Conservation (phyloP, 2,329 filamentous ascomycete genomes). For the Monosporascus ibericus region DNA sequence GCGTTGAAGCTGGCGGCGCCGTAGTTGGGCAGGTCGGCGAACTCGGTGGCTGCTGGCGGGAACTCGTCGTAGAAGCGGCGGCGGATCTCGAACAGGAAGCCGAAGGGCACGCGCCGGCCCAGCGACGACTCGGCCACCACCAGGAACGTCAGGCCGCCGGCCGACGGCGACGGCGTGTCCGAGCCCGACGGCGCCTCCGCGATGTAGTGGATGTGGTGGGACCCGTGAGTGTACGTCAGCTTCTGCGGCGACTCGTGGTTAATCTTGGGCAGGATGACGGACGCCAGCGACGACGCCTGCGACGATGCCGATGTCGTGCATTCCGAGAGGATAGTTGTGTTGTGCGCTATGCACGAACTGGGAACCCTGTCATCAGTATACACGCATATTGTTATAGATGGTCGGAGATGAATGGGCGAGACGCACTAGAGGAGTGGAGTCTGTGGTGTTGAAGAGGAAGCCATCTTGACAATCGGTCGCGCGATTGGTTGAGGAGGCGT, state of each 20-base stretch:
- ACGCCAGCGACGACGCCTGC: constrained; percentile 79
- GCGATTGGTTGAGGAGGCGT: not conserved
- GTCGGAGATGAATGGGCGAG: not conserved
- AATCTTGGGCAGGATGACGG: constrained; percentile 93
- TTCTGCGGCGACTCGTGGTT: constrained; percentile 74
- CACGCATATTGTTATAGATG: too few relatives aligned
- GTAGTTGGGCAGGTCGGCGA: constrained; percentile 75
- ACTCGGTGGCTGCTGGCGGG: constrained; percentile 61
- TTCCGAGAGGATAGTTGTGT: constrained; percentile 87
- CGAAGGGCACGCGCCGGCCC: constrained; percentile 85
- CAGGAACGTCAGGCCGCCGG: constrained; percentile 84
- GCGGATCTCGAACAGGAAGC: constrained; percentile 86
- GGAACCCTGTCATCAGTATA: too few relatives aligned
- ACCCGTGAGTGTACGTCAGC: constrained; percentile 88
- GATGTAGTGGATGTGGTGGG: constrained; percentile 93
- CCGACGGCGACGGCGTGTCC: constrained; percentile 67
- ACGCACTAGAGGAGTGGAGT: constrained; percentile 70
- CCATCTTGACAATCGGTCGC: constrained; percentile 42
- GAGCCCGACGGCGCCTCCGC: constrained; percentile 73
- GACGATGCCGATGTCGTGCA: constrained; percentile 82
- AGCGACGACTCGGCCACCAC: constrained; percentile 78
- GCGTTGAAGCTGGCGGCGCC: constrained; percentile 84
- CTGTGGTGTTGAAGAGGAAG: constrained; percentile 61
- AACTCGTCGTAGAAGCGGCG: constrained; percentile 75
- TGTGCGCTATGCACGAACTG: constrained; percentile 90